Evolutionary conservation across 345 rosid species (phyloP).

Genomic region (Eucalyptus marginata): DNA sequence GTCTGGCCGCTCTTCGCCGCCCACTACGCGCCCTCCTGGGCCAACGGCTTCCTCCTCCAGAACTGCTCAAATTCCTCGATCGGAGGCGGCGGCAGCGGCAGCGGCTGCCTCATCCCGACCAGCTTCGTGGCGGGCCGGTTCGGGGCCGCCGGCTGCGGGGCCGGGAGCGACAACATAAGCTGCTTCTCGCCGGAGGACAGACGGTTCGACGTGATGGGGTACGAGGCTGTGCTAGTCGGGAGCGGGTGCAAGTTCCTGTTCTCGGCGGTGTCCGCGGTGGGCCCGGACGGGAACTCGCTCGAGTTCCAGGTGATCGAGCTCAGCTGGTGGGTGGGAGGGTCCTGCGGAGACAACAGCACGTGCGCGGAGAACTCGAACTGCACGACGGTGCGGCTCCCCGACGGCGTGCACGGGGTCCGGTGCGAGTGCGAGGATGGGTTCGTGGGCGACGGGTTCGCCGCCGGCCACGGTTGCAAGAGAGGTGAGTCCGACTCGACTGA

Average conservation of each 20-base stretch:
- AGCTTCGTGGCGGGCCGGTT: constrained; percentile 4
- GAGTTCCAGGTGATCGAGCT: constrained; percentile 41
- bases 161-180: constrained; percentile 12
- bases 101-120: constrained; percentile 26
- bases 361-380: constrained; percentile 28
- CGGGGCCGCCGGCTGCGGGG: constrained; percentile 1
- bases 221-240: background rate
- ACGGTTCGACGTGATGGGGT: constrained; percentile 3
- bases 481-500: constrained; percentile 35
- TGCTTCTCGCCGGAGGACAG: constrained; percentile 19
- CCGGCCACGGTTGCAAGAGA: constrained; percentile 41
- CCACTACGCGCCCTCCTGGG: constrained; percentile 26
- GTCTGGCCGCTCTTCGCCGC: constrained; percentile 15
- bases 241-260: constrained; percentile 25
- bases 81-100: background rate
- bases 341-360: background rate
- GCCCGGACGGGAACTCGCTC: constrained; percentile 8
- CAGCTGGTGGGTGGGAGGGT: constrained; percentile 69
- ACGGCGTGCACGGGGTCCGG: constrained; percentile 13
- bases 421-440: constrained; percentile 48
- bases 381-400: background rate
- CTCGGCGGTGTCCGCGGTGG: constrained; percentile 39
- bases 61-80: constrained; percentile 1
- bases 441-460: constrained; percentile 47
- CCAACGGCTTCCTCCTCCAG: constrained; percentile 52